A percentile compares a stretch with the other conserved stretches of the same genome.
Conservation (phyloP, 2,329 filamentous ascomycete genomes). For the Thermoascus crustaceus region DNA sequence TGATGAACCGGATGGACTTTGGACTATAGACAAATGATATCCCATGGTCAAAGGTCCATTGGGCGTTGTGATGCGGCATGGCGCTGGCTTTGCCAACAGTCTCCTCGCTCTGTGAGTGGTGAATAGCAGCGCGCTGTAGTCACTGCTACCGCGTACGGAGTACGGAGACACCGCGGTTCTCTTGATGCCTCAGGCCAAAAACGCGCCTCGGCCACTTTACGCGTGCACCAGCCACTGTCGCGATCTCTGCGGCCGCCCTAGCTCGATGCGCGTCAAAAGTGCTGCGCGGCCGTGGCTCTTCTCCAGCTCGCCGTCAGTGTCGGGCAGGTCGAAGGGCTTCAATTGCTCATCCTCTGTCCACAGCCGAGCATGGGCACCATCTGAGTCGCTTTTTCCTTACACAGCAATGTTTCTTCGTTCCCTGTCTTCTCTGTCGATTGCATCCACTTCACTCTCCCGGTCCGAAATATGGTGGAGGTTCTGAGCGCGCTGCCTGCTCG, state of each 20-base stretch:
- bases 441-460: constrained; percentile 7
- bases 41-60: too few relatives aligned
- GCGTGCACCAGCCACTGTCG: constrained; percentile 20
- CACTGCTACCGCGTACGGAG: not conserved
- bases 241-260: constrained; percentile 7
- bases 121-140: not conserved
- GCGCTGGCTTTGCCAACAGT: too few relatives aligned
- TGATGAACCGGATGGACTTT: too few relatives aligned
- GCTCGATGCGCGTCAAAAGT: constrained; percentile 2
- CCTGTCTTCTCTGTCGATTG: constrained; percentile 7
- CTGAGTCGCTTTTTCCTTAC: too few relatives aligned
- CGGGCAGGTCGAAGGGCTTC: too few relatives aligned
- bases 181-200: constrained; percentile 18
- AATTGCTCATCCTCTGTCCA: not conserved
- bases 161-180: not conserved
- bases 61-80: too few relatives aligned
- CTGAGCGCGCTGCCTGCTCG: constrained; percentile 43
- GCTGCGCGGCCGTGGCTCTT: constrained; percentile 1
- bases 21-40: too few relatives aligned
- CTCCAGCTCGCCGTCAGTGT: too few relatives aligned
- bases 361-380: not conserved
- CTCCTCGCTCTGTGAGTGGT: too few relatives aligned
- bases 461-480: constrained; percentile 34
- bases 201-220: constrained; percentile 27
- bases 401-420: constrained; percentile 23